Percentiles rank a stretch among this genome's conserved stretches.
Conservation (phyloP, 1,139 yeast genomes). For the Suzukiozyma palmioleophila region DNA sequence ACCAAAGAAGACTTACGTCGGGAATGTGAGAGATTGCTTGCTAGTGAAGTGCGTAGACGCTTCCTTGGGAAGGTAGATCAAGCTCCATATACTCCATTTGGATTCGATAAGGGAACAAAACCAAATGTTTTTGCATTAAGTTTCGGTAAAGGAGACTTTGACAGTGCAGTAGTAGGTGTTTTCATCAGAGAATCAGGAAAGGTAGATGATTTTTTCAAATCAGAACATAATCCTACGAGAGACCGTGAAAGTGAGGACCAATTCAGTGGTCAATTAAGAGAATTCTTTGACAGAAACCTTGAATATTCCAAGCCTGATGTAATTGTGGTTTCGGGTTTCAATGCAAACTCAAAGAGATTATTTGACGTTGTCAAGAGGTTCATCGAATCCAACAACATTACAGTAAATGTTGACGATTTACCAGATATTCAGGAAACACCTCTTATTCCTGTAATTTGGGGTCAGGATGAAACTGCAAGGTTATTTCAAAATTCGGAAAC, state of each 20-base stretch:
- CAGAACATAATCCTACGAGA: constrained; percentile 71
- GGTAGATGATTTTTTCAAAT: constrained; percentile 70
- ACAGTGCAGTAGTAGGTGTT: constrained; percentile 84
- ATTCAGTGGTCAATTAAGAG: constrained; percentile 49
- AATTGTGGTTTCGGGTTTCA: constrained; percentile 84
- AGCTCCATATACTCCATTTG: constrained; percentile 85
- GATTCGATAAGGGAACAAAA: constrained; percentile 71
- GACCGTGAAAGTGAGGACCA: constrained; percentile 47
- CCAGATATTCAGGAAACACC: constrained; percentile 37
- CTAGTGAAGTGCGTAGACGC: constrained; percentile 62
- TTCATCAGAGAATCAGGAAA: constrained; percentile 78
- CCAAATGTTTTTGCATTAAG: constrained; percentile 82
- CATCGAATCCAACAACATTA: constrained; percentile 52
- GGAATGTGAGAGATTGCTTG: constrained; percentile 70
- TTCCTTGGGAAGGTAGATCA: constrained; percentile 77
- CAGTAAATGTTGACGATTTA: constrained; percentile 49
- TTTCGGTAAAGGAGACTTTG: constrained; percentile 80
- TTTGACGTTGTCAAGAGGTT: constrained; percentile 55
- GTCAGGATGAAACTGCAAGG: constrained; percentile 90
- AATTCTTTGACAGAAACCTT: constrained; percentile 37
- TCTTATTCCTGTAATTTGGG: constrained; percentile 64
- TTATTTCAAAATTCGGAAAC: constrained; percentile 78
- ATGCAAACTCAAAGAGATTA: constrained; percentile 64
- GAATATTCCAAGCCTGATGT: constrained; percentile 66
- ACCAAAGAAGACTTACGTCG: constrained; percentile 81